Conservation (phyloP, 352 stramenopile genomes). For the Peronospora belbahrii region DNA sequence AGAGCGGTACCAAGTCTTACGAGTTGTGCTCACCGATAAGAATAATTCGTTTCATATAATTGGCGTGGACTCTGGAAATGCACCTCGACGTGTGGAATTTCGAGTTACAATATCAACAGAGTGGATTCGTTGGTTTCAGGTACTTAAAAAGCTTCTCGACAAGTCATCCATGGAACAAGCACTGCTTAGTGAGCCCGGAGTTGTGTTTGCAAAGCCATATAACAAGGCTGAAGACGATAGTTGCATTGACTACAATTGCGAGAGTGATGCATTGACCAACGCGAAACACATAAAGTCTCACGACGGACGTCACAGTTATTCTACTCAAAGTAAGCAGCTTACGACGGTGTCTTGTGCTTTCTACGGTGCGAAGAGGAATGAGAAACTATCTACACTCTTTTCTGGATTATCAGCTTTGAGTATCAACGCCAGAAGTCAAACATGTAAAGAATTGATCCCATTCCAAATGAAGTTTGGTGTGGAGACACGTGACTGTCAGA, state of each 20-base stretch:
- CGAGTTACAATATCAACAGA: conserved; percentile 28
- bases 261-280: neutral
- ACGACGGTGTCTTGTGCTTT: conserved; percentile 3
- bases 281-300: conserved; percentile 1
- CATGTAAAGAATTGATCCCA: neutral
- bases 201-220: conserved; percentile 14
- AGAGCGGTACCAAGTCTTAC: conserved; percentile 40
- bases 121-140: conserved; percentile 44
- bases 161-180: conserved; percentile 29
- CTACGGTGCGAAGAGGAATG: conserved; percentile 7
- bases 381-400: conserved; percentile 8
- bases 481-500: conserved; percentile 25
- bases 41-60: conserved; percentile 51
- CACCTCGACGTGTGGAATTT: conserved; percentile 42
- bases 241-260: conserved; percentile 2
- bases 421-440: neutral
- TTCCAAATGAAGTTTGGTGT: neutral
- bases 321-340: conserved; percentile 17
- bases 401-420: conserved; percentile 6
- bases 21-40: conserved; percentile 37
- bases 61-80: conserved; percentile 32
- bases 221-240: conserved; percentile 2
- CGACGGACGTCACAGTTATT: conserved; percentile 17
- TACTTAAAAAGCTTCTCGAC: conserved; percentile 39
- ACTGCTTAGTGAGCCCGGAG: conserved; percentile 32